phyloP scores from a whole-genome alignment of 208 protist genomes.

The Leishmania amazonensis region DNA sequence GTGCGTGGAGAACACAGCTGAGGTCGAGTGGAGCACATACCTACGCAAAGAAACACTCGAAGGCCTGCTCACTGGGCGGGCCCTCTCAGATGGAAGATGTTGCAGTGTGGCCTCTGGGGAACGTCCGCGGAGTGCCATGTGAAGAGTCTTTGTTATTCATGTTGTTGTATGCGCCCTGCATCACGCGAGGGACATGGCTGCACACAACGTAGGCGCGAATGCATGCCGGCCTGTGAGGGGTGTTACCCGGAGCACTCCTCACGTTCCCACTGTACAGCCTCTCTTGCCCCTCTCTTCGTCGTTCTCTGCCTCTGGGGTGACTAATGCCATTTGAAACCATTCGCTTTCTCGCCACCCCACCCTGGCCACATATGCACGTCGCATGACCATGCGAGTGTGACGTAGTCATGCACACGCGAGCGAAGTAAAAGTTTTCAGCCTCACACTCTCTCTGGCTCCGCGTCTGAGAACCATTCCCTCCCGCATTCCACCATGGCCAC shows the following conservation, averaged over 20 bases:
- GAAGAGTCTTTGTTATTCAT: not conserved
- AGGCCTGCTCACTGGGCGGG: not conserved
- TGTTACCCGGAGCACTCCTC: not conserved
- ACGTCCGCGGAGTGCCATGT: not conserved
- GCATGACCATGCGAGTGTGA: not conserved
- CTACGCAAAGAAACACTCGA: not conserved
- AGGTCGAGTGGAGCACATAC: not conserved
- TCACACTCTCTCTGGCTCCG: not conserved
- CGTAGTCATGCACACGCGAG: not conserved
- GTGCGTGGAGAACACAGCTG: not conserved
- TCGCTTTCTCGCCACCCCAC: not conserved
- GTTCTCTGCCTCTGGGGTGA: not conserved
- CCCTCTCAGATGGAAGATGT: not conserved
- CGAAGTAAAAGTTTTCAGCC: not conserved
- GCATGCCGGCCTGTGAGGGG: not conserved
- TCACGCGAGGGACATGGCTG: not conserved
- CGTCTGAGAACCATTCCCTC: not conserved
- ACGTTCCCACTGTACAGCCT: not conserved
- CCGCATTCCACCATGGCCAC: slow-evolving; percentile 43
- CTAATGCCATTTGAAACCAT: not conserved
- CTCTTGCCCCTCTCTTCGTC: not conserved
- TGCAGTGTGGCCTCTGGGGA: not conserved
- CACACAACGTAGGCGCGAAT: not conserved
- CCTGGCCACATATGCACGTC: not conserved
- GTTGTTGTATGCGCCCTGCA: not conserved